Evolutionary conservation across 73 alveolate genomes (phyloP).

Genomic region (Tetrahymena borealis): DNA sequence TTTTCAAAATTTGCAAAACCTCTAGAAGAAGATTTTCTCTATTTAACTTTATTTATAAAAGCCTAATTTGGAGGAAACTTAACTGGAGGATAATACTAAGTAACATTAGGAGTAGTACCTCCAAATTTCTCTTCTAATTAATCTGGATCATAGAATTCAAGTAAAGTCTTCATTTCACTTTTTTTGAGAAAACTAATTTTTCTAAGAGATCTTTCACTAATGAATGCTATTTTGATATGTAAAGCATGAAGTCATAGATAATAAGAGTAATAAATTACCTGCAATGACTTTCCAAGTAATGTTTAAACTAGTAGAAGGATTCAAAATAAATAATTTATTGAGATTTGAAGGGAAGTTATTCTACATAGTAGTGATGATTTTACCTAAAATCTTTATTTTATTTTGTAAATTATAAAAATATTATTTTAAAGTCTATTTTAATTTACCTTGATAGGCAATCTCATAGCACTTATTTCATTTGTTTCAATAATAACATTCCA

Average conservation of each 20-base stretch:
- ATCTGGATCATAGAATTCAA: background rate
- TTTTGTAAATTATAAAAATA: background rate
- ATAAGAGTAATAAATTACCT: background rate
- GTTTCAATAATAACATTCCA: background rate
- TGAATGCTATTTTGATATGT: background rate
- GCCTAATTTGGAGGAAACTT: background rate
- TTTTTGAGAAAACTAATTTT: background rate
- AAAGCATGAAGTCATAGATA: background rate
- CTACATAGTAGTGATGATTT: background rate
- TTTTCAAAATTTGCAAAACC: background rate
- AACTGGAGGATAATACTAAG: background rate
- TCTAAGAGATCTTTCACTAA: background rate
- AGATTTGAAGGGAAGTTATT: background rate
- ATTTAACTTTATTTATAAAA: background rate
- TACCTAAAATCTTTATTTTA: background rate
- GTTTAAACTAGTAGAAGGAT: background rate
- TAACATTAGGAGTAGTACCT: background rate
- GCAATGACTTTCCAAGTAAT: background rate
- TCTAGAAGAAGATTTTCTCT: background rate
- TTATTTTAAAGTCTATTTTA: background rate
- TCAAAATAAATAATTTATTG: background rate
- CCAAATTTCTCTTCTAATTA: background rate
- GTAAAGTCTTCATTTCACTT: background rate
- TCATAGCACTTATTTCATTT: background rate
- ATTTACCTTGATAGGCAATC: background rate